Conservation (phyloP, 1,139 yeast genomes). For the Taiozyma sp. region DNA sequence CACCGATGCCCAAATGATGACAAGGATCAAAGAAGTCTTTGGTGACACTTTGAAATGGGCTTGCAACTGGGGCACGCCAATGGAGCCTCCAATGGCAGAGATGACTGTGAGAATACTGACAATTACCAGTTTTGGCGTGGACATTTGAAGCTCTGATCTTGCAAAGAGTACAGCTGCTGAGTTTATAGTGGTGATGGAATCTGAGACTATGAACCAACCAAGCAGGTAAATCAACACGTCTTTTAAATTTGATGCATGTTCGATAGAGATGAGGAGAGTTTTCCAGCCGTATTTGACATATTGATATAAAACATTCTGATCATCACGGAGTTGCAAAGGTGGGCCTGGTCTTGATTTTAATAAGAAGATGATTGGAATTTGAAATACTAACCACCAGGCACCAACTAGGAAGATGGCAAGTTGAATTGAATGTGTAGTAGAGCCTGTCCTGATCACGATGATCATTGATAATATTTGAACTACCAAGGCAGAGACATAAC, state of each 20-base stretch:
- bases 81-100: conserved; percentile 61
- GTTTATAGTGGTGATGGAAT: conserved; percentile 67
- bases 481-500: conserved; percentile 57
- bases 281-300: conserved; percentile 54
- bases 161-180: conserved; percentile 72
- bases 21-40: conserved; percentile 41
- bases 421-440: conserved; percentile 43
- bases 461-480: conserved; percentile 55
- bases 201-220: conserved; percentile 71
- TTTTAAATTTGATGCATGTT: conserved; percentile 48
- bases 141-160: conserved; percentile 59
- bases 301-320: conserved; percentile 21
- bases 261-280: conserved; percentile 46
- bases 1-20: conserved; percentile 54
- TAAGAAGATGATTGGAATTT: conserved; percentile 46
- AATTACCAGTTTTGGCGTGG: conserved; percentile 53
- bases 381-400: conserved; percentile 67
- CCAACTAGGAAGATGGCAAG: conserved; percentile 58
- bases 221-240: conserved; percentile 56
- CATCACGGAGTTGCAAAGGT: conserved; percentile 18
- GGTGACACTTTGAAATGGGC: conserved; percentile 37
- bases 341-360: conserved; percentile 41
- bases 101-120: conserved; percentile 59
- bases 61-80: conserved; percentile 44
- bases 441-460: conserved; percentile 39